Evolutionary conservation across 768 basidiomycete genomes (phyloP).

Genomic region (Boletus reticulatus): DNA sequence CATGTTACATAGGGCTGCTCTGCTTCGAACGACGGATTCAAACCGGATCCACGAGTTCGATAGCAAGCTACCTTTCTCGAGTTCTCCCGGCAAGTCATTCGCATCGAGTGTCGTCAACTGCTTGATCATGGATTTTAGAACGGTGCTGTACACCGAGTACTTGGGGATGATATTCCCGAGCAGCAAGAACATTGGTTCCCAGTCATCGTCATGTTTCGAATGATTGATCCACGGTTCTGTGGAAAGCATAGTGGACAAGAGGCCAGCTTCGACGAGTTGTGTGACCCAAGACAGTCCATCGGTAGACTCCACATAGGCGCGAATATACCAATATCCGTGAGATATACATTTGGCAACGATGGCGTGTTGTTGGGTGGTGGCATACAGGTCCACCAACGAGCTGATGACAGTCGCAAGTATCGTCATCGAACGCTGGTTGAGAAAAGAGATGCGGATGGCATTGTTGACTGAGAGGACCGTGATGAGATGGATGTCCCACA

Average conservation of each 20-base stretch:
- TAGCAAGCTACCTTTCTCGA: conserved; percentile 14
- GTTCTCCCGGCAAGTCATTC: conserved; percentile 8
- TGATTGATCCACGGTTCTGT: conserved; percentile 27
- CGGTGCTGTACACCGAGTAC: conserved; percentile 25
- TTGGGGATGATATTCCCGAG: conserved; percentile 25
- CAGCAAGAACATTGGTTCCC: conserved; percentile 28
- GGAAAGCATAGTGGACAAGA: conserved; percentile 25
- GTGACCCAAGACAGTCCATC: conserved; percentile 27
- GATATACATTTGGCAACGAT: conserved; percentile 27
- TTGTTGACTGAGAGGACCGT: conserved; percentile 26
- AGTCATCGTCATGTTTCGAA: conserved; percentile 23
- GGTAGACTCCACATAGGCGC: conserved; percentile 24
- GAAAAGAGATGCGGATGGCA: conserved; percentile 21
- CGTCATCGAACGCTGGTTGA: conserved; percentile 21
- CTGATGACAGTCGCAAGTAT: conserved; percentile 16
- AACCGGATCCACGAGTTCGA: conserved; percentile 22
- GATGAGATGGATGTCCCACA: conserved; percentile 31
- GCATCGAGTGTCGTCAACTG: conserved; percentile 14
- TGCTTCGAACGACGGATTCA: conserved; percentile 16
- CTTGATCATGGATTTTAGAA: conserved; percentile 17
- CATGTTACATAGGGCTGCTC: conserved; percentile 11
- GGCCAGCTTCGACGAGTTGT: conserved; percentile 23
- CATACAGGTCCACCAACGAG: conserved; percentile 10
- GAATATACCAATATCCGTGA: conserved; percentile 31
- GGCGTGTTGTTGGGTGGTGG: neutral